Percentiles rank a stretch among this genome's conserved stretches.
Evolutionary conservation across 148 eudicot genomes (phyloP).

Genomic region (Diospyros kaki): DNA sequence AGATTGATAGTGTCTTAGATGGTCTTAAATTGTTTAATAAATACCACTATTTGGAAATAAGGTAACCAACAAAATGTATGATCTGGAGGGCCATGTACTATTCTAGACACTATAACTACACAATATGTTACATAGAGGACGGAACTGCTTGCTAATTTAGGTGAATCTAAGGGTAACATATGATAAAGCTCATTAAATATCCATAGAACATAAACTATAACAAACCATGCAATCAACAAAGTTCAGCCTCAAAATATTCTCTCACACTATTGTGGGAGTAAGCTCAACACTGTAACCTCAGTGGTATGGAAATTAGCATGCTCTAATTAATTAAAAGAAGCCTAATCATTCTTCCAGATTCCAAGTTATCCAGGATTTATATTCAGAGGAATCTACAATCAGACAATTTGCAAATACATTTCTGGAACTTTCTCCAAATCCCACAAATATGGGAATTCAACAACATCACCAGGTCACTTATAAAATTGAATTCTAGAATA

Average conservation of each 20-base stretch:
- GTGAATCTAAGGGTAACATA: too few species aligned
- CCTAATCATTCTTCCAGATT: not conserved
- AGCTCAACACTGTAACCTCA: not conserved
- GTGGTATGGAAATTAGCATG: not conserved
- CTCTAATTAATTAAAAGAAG: not conserved
- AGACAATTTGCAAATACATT: too few species aligned
- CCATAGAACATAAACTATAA: not conserved
- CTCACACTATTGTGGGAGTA: too few species aligned
- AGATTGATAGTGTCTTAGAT: not conserved
- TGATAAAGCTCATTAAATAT: too few species aligned
- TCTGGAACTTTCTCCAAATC: too few species aligned
- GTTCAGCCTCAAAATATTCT: too few species aligned
- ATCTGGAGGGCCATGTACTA: not conserved
- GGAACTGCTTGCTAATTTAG: too few species aligned
- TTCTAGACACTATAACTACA: not conserved
- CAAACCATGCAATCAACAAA: not conserved
- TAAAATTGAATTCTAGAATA: not conserved
- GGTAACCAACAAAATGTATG: not conserved
- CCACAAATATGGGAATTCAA: not conserved
- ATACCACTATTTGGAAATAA: not conserved
- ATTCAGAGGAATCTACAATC: not conserved
- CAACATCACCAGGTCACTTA: not conserved
- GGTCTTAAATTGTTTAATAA: too few species aligned
- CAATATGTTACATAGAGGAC: not conserved
- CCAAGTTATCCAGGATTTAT: not conserved